phyloP scores from a whole-genome alignment of 768 basidiomycete genomes.

The Aureoboletus auriporus region DNA sequence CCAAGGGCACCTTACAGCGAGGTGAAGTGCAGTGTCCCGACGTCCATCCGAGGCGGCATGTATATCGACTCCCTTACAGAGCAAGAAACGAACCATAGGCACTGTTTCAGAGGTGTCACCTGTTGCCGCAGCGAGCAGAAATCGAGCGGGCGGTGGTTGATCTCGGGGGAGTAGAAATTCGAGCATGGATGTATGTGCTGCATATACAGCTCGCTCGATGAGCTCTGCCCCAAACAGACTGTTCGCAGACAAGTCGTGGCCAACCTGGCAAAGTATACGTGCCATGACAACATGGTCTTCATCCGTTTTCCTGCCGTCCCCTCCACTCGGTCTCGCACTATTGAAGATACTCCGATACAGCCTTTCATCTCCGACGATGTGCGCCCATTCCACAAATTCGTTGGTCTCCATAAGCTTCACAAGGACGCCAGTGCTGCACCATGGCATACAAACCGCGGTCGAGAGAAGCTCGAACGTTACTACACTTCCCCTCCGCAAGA shows the following conservation, averaged over 20 bases:
- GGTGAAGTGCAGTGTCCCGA: not conserved
- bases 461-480: not conserved
- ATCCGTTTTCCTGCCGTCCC: not conserved
- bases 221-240: not conserved
- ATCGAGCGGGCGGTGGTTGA: not conserved
- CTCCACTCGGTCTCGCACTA: not conserved
- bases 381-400: slow-evolving; percentile 4
- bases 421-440: slow-evolving; percentile 3
- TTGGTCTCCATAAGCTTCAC: not conserved
- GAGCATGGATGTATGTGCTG: slow-evolving; percentile 1
- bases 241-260: not conserved
- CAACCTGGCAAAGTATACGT: not conserved
- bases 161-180: not conserved
- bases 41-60: not conserved
- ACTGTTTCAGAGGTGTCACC: not conserved
- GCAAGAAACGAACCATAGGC: not conserved
- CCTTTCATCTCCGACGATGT: not conserved
- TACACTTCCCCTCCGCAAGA: not conserved
- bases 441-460: slow-evolving; percentile 2
- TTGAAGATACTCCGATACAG: not conserved
- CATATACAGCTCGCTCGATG: not conserved
- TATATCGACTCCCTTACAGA: slow-evolving; percentile 1
- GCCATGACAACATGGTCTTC: not conserved
- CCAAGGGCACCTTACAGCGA: not conserved
- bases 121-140: not conserved